A percentile compares a stretch with the other conserved stretches of the same genome.
Conservation (phyloP, 169 alveolate genomes). For the Plasmodium sp. region DNA sequence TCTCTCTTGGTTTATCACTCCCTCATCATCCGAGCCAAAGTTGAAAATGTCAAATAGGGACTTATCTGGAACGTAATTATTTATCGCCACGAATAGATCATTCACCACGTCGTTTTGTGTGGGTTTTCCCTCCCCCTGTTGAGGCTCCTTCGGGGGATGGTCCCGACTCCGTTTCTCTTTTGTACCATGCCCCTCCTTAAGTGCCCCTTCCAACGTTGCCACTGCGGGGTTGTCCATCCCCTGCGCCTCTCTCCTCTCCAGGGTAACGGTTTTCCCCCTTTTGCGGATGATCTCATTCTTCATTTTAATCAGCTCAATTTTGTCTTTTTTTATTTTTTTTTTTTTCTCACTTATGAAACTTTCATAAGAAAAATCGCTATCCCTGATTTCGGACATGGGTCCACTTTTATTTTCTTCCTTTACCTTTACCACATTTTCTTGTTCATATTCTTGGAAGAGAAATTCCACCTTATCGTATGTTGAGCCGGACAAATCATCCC, state of each 20-base stretch:
- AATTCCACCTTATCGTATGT: constrained; percentile 26
- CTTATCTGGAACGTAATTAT: constrained; percentile 62
- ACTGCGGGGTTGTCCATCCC: neutral
- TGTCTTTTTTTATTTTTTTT: constrained; percentile 56
- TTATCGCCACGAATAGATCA: constrained; percentile 18
- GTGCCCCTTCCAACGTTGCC: neutral
- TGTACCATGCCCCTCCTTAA: neutral
- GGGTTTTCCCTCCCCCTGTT: neutral
- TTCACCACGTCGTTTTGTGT: neutral
- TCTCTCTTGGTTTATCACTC: neutral
- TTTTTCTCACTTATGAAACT: constrained; percentile 64
- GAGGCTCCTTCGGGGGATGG: neutral
- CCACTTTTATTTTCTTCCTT: constrained; percentile 40
- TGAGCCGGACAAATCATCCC: neutral
- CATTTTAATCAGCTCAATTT: constrained; percentile 46
- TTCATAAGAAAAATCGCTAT: constrained; percentile 70
- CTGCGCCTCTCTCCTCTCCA: neutral
- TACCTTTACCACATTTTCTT: neutral
- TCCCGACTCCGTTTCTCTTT: neutral
- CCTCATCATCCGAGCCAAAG: neutral
- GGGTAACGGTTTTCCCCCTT: neutral
- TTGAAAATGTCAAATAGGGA: constrained; percentile 46
- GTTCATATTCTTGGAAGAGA: constrained; percentile 28
- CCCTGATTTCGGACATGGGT: constrained; percentile 46
- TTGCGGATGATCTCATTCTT: constrained; percentile 25